phyloP scores from a whole-genome alignment of 305 asterid species.

The Withania somnifera region DNA sequence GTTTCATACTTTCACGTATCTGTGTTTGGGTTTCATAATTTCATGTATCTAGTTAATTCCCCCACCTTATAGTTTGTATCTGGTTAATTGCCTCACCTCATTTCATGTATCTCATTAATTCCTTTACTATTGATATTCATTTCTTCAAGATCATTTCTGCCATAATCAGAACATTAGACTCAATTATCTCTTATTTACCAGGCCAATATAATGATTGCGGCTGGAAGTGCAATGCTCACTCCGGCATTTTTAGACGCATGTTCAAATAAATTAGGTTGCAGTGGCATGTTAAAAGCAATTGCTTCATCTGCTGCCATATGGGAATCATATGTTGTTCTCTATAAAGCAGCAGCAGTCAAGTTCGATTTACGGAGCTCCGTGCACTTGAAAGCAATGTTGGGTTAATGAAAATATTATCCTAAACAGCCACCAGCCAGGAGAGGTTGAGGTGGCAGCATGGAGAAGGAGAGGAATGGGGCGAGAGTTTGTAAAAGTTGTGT shows the following conservation, averaged over 20 bases:
- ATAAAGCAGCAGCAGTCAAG: constrained; percentile 29
- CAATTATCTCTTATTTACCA: constrained; percentile 31
- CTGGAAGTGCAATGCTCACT: constrained; percentile 37
- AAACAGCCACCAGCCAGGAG: too few relatives aligned
- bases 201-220: constrained; percentile 31
- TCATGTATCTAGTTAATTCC: too few relatives aligned
- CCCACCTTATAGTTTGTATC: too few relatives aligned
- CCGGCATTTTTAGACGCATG: constrained; percentile 25
- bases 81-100: too few relatives aligned
- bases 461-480: too few relatives aligned
- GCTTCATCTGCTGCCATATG: constrained; percentile 22
- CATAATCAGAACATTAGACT: constrained; percentile 28
- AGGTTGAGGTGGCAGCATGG: too few relatives aligned
- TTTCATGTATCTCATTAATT: too few relatives aligned
- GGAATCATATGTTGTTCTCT: constrained; percentile 28
- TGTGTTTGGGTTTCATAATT: too few relatives aligned
- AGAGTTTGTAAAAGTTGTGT: too few relatives aligned
- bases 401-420: constrained; percentile 26
- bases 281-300: constrained; percentile 30
- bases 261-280: constrained; percentile 40
- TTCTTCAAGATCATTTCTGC: constrained; percentile 32
- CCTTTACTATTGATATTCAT: constrained; percentile 29
- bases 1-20: too few relatives aligned
- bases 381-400: constrained; percentile 27
- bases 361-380: constrained; percentile 36